Conservation (phyloP, 2,329 filamentous ascomycete genomes). For the Cercospora sp. region DNA sequence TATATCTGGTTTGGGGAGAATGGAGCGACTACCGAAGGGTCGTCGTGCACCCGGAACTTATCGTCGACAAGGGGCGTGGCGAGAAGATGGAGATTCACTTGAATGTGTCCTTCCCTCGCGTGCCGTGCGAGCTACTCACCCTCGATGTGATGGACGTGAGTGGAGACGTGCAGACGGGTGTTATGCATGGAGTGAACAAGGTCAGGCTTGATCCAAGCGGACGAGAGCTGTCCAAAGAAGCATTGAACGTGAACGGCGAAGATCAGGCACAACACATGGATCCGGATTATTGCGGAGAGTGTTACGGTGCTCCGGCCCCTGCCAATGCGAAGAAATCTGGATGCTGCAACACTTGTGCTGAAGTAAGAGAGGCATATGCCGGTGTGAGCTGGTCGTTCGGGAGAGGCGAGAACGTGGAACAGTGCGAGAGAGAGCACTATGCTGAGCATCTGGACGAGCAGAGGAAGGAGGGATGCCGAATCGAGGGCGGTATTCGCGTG, state of each 20-base stretch:
- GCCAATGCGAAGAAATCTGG: constrained; percentile 71
- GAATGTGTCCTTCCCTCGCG: constrained; percentile 90
- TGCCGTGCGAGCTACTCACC: constrained; percentile 93
- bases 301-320: constrained; percentile 81
- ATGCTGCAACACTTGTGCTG: constrained; percentile 96
- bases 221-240: constrained; percentile 67
- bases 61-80: constrained; percentile 95
- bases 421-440: constrained; percentile 94
- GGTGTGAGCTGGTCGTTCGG: constrained; percentile 90
- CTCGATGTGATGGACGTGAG: constrained; percentile 99
- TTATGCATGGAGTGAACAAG: constrained; percentile 90
- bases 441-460: constrained; percentile 83
- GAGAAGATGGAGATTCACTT: constrained; percentile 99
- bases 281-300: constrained; percentile 88
- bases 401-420: constrained; percentile 85
- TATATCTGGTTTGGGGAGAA: constrained; percentile 91
- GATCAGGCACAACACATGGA: constrained; percentile 74
- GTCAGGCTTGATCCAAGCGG: constrained; percentile 80
- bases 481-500: constrained; percentile 87
- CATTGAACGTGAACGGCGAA: constrained; percentile 67
- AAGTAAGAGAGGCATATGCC: constrained; percentile 93
- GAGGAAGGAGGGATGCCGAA: constrained; percentile 86
- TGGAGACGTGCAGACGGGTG: constrained; percentile 91
- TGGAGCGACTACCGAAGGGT: constrained; percentile 90
- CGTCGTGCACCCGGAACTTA: constrained; percentile 82